Evolutionary conservation across 2,329 filamentous ascomycete species (phyloP), one percentile per base, ranked within the genome.

Genomic region (Penicillium rolfsii): DNA sequence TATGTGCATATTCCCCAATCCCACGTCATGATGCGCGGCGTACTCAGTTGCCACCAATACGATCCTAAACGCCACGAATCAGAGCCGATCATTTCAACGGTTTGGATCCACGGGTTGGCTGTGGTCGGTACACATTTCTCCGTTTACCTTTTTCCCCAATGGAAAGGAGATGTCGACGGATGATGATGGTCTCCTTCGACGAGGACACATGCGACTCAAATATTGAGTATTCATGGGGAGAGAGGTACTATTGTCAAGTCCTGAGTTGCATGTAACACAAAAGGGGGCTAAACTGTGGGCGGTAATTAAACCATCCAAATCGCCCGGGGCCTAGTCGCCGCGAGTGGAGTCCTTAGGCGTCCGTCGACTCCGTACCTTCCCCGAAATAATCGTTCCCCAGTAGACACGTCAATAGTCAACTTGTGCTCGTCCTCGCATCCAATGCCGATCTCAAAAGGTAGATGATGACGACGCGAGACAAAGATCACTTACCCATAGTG

Each of bases 1-100:
- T 22, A 40, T 14, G 16, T 38, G 35, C 30, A 53, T 53, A n/a
- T 26, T 8, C 12, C 22, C 19, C 49, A 33, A 52, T 36, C 49
- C 40, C 50, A 24, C 56, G 12, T 48, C 40, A 61, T 61, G 58
- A 63, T 63, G 59, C 46, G 59, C 24, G 14, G 11, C 54, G 59
- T 59, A 53, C 55, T 63, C 61, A 61, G 53, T 63, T 59, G 61
- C 61, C 61, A 61, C 60, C 16, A 24, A 36, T 41, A 40, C 24
- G 50, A 40, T 35, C 49, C 22, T n/a, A 38, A n/a, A 40, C 50
- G 50, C 22, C 33, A 40, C 50, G 36, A 53, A 53, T 53, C 50
- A 53, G 30, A 36, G 49, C 19, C 11, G 50, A 40, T 22, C 26
- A 7, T 45, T n/a, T n/a, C 52, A 55, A 55, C 38, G 28, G 28